Base-by-base conservation (phyloP, 768 basidiomycete species). In the Suillus clintonianus region DNA sequence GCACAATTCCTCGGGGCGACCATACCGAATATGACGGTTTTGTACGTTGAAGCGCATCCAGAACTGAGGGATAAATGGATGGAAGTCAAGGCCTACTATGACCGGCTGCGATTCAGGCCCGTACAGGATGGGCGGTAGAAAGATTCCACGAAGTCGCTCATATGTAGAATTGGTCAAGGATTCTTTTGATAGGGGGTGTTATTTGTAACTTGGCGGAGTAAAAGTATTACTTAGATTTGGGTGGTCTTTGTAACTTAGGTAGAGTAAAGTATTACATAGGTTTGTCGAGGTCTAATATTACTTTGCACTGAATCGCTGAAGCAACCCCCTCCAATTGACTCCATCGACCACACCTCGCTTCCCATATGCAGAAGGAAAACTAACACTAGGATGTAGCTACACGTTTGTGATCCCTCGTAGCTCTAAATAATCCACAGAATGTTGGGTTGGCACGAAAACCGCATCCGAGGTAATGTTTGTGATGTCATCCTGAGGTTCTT, bases 61-160 rank as follows among this genome's bases (percentile, higher is more conserved):
- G 74, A 74, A 17, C 67, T 72, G 59, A 74, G 70, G 72, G 67
- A 54, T n/a, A 76, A 64, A 24, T 74, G 72, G 72, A 65, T 68
- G 45, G 72, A 54, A 15, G 60, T 61, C 24, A 56, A 61, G 19
- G 56, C 56, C 6, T 41, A 41, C 17, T 57, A 57, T 30, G 56
- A 57, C 19, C 39, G 10, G 17, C 39, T 57, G 27, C 10, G 17
- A 41, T 8, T 57, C 9, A 17, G 11, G 24, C 39, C 39, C 11
- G 6, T 19, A 2, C 9, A 39, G 24, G 32, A 34, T 53, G 39
- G n/a, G 4, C 32, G 14, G 5, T 55, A 56, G 17, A 39, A 15
- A 39, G 11, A 15, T 48, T 22, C 5, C 24, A 24, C 13, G 47
- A 24, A 24, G 27, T 32, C 30, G 51, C 19, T 5, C 30, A 11